Evolutionary conservation across 805 yeast species (phyloP).

Genomic region (Metschnikowia hibisci): DNA sequence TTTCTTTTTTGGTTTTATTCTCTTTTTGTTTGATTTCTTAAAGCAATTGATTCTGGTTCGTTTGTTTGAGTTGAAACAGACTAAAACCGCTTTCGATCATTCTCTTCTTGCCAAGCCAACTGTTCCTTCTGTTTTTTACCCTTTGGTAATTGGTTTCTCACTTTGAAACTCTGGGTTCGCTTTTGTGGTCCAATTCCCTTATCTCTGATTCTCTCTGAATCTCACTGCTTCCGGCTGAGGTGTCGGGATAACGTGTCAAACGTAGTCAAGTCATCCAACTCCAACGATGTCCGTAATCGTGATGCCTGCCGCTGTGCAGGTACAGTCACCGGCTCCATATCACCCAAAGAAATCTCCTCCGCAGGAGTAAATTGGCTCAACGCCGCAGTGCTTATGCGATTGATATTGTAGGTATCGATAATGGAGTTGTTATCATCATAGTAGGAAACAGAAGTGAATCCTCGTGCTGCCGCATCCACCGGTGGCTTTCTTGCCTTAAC

Average conservation of each 20-base stretch:
- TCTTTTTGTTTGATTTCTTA: too few relatives aligned
- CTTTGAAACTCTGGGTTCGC: background rate
- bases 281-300: slow-evolving; percentile 34
- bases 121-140: background rate
- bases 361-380: slow-evolving; percentile 35
- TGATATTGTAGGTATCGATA: slow-evolving; percentile 29
- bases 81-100: too few relatives aligned
- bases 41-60: too few relatives aligned
- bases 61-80: too few relatives aligned
- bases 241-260: slow-evolving; percentile 24
- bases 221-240: background rate
- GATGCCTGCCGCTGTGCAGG: slow-evolving; percentile 16
- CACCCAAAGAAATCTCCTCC: slow-evolving; percentile 51
- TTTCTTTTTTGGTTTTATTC: too few relatives aligned
- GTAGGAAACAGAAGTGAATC: slow-evolving; percentile 29
- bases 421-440: slow-evolving; percentile 37
- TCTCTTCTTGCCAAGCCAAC: background rate
- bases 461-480: slow-evolving; percentile 5
- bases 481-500: slow-evolving; percentile 1
- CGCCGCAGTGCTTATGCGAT: slow-evolving; percentile 28
- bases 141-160: too few relatives aligned
- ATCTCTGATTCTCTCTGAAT: too few relatives aligned
- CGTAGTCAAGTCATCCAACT: slow-evolving; percentile 34
- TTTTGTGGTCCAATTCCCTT: too few relatives aligned
- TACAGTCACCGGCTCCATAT: slow-evolving; percentile 14